Evolutionary conservation across 2,329 filamentous ascomycete species (phyloP), one percentile per base, ranked within the genome.

Genomic region (Anthostomella pinea): DNA sequence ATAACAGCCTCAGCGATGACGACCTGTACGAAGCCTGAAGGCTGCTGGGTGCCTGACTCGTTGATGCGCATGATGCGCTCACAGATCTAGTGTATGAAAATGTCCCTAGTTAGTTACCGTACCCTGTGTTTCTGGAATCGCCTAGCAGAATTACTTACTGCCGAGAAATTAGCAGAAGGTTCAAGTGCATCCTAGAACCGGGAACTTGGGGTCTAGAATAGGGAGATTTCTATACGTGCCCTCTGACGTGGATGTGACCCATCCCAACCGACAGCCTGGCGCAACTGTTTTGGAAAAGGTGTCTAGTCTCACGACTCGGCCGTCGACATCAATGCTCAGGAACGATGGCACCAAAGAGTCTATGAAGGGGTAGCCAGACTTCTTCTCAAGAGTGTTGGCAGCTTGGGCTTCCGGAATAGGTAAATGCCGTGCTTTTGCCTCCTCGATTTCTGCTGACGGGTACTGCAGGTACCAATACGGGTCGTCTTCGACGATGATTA

Each of bases 401-500:
- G 42, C 59, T 54, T 53, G 65, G 56, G 40, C 52, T 42, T 39
- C 52, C 30, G 59, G 59, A 35, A 50, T 52, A 29, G 54, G 63
- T 22, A 59, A 48, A 34, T 60, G 59, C 24, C 71, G 62, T 13
- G 72, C 69, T 53, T 72, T 68, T 51, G 76, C 68, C 56, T 78
- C 68, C 30, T 64, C 63, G 17, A 57, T 30, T 35, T 68, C 75
- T 0, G 85, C 82, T 1, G 85, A 85, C 0, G 88, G 87, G 62
- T 79, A 96, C 60, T 96, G 91, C 7, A 97, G 72, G 61, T 93
- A 91, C 87, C 88, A 96, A 68, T 96, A 96, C 5, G 91, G 91
- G 45, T 96, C 90, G 53, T 97, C 91, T 63, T 97, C 91, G 44
- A 94, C 68, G 48, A 96, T 95, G 54, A 96, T 77, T 45, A 96